Percentiles rank a stretch among this genome's conserved stretches.
Conservation (phyloP, 805 yeast genomes). For the Yarrowia yakushimensis region DNA sequence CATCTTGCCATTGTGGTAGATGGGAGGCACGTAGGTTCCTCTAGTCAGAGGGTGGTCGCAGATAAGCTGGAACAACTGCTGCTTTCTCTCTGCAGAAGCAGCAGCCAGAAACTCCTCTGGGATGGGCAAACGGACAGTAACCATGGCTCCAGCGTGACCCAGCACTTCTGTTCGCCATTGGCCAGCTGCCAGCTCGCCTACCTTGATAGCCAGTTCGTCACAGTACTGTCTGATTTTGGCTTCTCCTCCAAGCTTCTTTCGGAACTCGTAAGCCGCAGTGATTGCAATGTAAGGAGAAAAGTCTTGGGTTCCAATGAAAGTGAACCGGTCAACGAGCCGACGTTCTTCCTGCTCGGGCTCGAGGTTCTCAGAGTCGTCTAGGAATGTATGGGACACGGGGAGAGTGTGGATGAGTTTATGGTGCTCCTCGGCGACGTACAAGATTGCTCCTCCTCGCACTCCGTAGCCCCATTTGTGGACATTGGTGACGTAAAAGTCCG, state of each 20-base stretch:
- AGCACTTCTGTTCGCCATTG: conserved; percentile 43
- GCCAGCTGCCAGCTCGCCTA: conserved; percentile 42
- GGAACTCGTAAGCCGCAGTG: conserved; percentile 51
- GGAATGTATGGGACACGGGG: conserved; percentile 54
- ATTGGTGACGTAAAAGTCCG: conserved; percentile 61
- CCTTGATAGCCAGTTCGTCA: conserved; percentile 44
- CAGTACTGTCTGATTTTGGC: conserved; percentile 50
- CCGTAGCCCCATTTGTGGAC: conserved; percentile 67
- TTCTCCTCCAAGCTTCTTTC: conserved; percentile 59
- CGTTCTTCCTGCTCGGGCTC: conserved; percentile 33
- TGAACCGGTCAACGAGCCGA: conserved; percentile 44
- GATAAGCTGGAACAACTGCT: conserved; percentile 4
- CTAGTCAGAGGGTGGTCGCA: conserved; percentile 26
- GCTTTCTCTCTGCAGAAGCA: conserved; percentile 29
- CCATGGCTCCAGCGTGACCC: conserved; percentile 44
- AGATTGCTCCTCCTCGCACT: conserved; percentile 56
- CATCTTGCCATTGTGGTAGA: conserved; percentile 42
- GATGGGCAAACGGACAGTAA: conserved; percentile 44
- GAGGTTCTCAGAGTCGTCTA: conserved; percentile 28
- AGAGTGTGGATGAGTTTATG: conserved; percentile 52
- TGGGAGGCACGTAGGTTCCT: conserved; percentile 50
- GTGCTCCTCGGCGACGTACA: conserved; percentile 54
- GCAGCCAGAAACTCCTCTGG: conserved; percentile 28
- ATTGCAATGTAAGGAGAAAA: conserved; percentile 46
- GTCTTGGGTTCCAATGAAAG: conserved; percentile 49